Evolutionary conservation across 805 yeast genomes (phyloP), one percentile per base, ranked within the genome.

Genomic region (Alloascoidea hylecoeti): DNA sequence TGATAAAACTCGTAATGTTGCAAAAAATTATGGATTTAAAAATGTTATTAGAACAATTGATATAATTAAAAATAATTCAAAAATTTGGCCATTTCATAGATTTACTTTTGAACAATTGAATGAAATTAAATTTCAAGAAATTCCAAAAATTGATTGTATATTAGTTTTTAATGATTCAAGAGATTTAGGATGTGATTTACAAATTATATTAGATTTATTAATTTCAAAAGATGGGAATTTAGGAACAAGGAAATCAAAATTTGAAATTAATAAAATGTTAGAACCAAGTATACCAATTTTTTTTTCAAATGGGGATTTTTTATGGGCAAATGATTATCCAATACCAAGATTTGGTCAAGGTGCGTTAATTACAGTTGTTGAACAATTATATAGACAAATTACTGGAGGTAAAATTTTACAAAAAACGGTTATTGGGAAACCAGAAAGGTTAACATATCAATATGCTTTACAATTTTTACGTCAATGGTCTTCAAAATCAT

Each of bases 331-430:
- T 50, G 85, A 78, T 49, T 88, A 78, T 54, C 57, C 53, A 13
- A 57, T 78, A 39, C 84, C 94, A 16, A 66, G 96, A 39, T 81
- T 84, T 50, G 96, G 96, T 4, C 95, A 86, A 58, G 96, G 96
- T 17, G 94, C 89, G 1, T 78, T 82, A 49, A 64, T 89, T 43
- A 67, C 72, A 38, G 58, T 71, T 34, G 57, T 80, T 3, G 79
- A 81, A 49, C 58, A 70, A 3, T 55, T 85, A 34, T 82, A 81
- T 49, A 51, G 55, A 15, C 69, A 68, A 37, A 52, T 64, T 39
- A 75, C 79, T 41, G 58, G 57, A n/a, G 72, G 74, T 13, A 38
- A 46, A 4, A 52, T 55, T 2, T 56, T 86, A 42, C 59, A 68
- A 28, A 70, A 71, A 41, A 62, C 72, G 3, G 68, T 80, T 4